phyloP scores from a whole-genome alignment of 1,284 basidiomycete genomes.

The Ceratobasidium sp. region DNA sequence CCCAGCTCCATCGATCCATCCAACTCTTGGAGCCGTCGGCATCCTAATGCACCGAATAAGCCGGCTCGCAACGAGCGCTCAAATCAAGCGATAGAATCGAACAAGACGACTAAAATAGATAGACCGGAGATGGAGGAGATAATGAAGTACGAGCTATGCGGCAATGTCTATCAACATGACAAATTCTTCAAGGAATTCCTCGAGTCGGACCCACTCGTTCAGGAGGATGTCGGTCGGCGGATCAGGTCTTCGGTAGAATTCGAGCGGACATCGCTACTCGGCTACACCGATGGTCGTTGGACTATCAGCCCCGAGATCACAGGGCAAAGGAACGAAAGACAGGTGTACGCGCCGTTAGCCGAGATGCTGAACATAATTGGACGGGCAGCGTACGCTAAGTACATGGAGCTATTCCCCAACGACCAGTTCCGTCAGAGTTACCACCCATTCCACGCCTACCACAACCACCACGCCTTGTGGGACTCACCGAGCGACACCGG shows the following conservation, averaged over 20 bases:
- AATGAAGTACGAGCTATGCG: conserved; percentile 18
- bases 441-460: neutral
- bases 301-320: neutral
- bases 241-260: neutral
- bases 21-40: neutral
- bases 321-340: neutral
- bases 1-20: neutral
- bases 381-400: neutral
- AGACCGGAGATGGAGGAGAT: conserved; percentile 9
- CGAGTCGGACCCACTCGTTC: neutral
- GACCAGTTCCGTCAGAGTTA: neutral
- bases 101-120: neutral
- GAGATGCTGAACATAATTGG: conserved; percentile 10
- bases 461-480: neutral
- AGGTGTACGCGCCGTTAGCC: neutral
- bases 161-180: conserved; percentile 5
- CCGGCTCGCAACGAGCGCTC: neutral
- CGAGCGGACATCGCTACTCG: neutral
- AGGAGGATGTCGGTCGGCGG: neutral
- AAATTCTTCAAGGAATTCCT: conserved; percentile 23
- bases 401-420: neutral
- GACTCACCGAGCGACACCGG: conserved; percentile 11
- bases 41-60: too few relatives aligned
- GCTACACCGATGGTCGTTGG: neutral
- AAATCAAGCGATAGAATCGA: neutral